Conservation (phyloP, 2,329 filamentous ascomycete species). For the Xylaria sp. region DNA sequence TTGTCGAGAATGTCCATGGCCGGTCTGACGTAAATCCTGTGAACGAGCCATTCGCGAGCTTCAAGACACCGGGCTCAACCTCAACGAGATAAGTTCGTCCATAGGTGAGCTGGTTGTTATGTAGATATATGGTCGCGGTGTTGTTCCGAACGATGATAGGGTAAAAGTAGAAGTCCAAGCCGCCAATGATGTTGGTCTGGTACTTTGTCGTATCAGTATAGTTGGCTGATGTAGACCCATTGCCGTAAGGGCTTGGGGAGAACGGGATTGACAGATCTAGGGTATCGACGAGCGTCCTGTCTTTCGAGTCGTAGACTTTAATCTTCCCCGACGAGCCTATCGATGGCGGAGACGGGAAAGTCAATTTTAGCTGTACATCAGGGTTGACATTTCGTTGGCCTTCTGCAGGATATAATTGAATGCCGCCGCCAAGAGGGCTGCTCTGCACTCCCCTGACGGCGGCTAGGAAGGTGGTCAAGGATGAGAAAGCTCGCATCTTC, state of each 20-base stretch:
- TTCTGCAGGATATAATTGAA: constrained; percentile 18
- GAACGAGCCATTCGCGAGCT: constrained; percentile 2
- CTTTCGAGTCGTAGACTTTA: constrained; percentile 22
- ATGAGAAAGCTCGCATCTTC: constrained; percentile 4
- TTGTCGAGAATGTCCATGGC: constrained; percentile 25
- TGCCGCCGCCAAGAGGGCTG: not conserved
- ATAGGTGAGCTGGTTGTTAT: constrained; percentile 25
- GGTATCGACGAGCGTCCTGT: constrained; percentile 15
- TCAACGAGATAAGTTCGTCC: constrained; percentile 21
- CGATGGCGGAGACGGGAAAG: constrained; percentile 13
- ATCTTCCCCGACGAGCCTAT: constrained; percentile 23
- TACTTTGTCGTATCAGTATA: constrained; percentile 26
- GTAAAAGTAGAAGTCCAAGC: constrained; percentile 25
- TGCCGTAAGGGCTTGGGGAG: constrained; percentile 23
- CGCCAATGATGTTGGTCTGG: constrained; percentile 27
- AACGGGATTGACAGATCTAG: constrained; percentile 23
- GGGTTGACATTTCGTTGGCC: constrained; percentile 18
- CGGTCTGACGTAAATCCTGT: constrained; percentile 12
- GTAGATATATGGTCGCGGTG: constrained; percentile 24
- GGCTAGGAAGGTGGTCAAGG: not conserved
- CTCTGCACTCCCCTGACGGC: not conserved
- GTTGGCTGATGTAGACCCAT: constrained; percentile 22
- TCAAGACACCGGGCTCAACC: constrained; percentile 16
- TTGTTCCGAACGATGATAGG: constrained; percentile 21
- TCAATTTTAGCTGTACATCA: constrained; percentile 18